Evolutionary conservation across 1,284 basidiomycete genomes (phyloP).

Genomic region (Moesziomyces sp.): DNA sequence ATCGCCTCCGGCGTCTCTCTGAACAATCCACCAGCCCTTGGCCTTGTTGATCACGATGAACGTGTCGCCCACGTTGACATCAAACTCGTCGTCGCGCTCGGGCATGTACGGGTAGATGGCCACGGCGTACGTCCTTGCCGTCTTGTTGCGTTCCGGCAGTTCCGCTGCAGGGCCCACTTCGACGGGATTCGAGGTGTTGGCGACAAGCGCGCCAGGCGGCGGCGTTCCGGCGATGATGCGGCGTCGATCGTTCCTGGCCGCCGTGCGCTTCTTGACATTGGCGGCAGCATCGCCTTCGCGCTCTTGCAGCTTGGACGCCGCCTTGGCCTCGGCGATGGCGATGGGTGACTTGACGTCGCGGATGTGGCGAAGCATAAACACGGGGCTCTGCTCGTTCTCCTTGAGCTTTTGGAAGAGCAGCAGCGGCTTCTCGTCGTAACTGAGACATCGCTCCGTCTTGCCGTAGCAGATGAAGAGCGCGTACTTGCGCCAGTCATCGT

Average conservation of each 20-base stretch:
- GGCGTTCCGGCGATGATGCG: constrained; percentile 29
- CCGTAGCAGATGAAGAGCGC: constrained; percentile 99
- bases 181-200: constrained; percentile 25
- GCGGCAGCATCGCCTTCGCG: constrained; percentile 10
- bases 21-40: constrained; percentile 99
- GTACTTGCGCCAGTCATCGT: constrained; percentile 98
- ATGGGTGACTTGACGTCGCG: constrained; percentile 93
- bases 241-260: constrained; percentile 35
- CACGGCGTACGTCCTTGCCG: constrained; percentile 76
- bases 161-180: constrained; percentile 55
- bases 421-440: constrained; percentile 97
- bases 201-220: constrained; percentile 31
- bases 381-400: constrained; percentile 94
- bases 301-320: constrained; percentile 45
- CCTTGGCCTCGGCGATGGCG: constrained; percentile 63
- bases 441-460: constrained; percentile 87
- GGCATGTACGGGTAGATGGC: constrained; percentile 95
- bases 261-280: constrained; percentile 19
- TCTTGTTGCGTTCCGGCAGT: constrained; percentile 31
- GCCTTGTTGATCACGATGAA: constrained; percentile 93
- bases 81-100: constrained; percentile 96
- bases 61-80: constrained; percentile 80
- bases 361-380: constrained; percentile 98
- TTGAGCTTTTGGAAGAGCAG: constrained; percentile 96
- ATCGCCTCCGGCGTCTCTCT: constrained; percentile 79